Percentiles rank a stretch among this genome's conserved stretches.
These are phyloP conservation scores for Cytospora chrysosperma DNA, from an alignment of 2,329 filamentous ascomycete species.

Conservation along the genomic window DNA sequence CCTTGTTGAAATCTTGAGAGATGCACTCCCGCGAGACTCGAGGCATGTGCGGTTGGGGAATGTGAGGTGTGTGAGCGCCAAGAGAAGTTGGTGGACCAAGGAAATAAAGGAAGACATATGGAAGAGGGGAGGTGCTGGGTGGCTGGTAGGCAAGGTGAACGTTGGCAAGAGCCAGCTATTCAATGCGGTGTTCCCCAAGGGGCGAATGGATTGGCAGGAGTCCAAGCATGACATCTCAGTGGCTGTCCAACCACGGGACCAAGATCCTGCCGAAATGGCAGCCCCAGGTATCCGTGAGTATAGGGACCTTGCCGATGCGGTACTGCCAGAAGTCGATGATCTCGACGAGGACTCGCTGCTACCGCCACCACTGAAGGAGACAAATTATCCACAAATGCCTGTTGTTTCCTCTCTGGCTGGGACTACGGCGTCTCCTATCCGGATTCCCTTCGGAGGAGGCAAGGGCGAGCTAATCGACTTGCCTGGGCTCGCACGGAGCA, in stretches of 20 bases:
- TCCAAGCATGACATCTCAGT: conserved; percentile 39
- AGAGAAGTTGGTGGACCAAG: conserved; percentile 87
- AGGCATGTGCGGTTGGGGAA: conserved; percentile 81
- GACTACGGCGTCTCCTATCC: conserved; percentile 92
- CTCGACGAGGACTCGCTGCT: conserved; percentile 59
- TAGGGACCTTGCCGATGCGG: conserved; percentile 12
- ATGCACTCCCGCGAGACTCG: conserved; percentile 67
- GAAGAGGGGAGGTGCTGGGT: conserved; percentile 78
- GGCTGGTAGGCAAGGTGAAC: conserved; percentile 98
- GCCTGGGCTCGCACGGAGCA: conserved; percentile 75
- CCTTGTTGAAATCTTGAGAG: conserved; percentile 71
- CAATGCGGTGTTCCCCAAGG: conserved; percentile 81
- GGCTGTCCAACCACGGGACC: conserved; percentile 30
- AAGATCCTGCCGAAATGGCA: conserved; percentile 21
- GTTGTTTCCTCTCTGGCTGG: conserved; percentile 84
- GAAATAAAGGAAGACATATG: conserved; percentile 84
- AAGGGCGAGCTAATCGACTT: conserved; percentile 92
- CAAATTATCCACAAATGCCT: conserved; percentile 79
- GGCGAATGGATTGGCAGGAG: conserved; percentile 47
- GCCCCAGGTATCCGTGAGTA: conserved; percentile 28
- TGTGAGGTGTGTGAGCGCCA: conserved; percentile 80
- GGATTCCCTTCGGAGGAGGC: conserved; percentile 82
- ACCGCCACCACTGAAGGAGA: conserved; percentile 72
- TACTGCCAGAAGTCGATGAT: conserved; percentile 24
- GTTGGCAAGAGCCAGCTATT: conserved; percentile 96